A percentile compares a stretch with the other conserved stretches of the same genome.
Evolutionary conservation across 148 eudicot genomes (phyloP).

Genomic region (Arctostaphylos glauca): DNA sequence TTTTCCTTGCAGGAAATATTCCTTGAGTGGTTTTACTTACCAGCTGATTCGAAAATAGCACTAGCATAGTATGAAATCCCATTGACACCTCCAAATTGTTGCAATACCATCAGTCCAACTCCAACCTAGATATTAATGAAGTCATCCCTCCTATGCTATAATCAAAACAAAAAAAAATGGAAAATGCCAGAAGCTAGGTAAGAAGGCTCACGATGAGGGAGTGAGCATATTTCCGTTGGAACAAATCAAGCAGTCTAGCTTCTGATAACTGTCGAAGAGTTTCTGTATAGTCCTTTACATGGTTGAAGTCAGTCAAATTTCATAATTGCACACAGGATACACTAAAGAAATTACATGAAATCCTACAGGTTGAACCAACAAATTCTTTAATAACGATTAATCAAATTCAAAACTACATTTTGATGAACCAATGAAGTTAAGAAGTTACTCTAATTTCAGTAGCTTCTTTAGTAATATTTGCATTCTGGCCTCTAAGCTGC

Average conservation of each 20-base stretch:
- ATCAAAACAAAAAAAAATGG: slow-evolving; percentile 1
- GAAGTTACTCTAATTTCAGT: slow-evolving; percentile 55
- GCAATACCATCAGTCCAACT: slow-evolving; percentile 71
- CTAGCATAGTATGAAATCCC: slow-evolving; percentile 60
- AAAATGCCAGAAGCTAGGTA: background rate
- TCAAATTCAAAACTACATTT: background rate
- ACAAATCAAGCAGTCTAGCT: slow-evolving; percentile 45
- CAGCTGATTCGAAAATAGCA: slow-evolving; percentile 66
- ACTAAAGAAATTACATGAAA: background rate
- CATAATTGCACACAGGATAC: background rate
- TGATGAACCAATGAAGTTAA: background rate
- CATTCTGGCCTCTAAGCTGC: slow-evolving; percentile 47
- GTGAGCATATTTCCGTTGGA: slow-evolving; percentile 53
- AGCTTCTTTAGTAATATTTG: slow-evolving; percentile 53
- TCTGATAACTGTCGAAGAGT: slow-evolving; percentile 34
- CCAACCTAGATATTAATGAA: slow-evolving; percentile 44
- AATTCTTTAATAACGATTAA: background rate
- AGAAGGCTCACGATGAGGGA: slow-evolving; percentile 55
- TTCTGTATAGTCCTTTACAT: slow-evolving; percentile 59
- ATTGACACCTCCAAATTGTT: slow-evolving; percentile 71
- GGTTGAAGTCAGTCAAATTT: background rate
- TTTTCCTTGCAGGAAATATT: background rate
- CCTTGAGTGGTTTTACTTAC: slow-evolving; percentile 25
- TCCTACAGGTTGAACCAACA: background rate
- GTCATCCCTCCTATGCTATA: background rate